Evolutionary conservation across 192 early-diverging fungal species (phyloP).

Genomic region (Rhizoclosmatium sp.): DNA sequence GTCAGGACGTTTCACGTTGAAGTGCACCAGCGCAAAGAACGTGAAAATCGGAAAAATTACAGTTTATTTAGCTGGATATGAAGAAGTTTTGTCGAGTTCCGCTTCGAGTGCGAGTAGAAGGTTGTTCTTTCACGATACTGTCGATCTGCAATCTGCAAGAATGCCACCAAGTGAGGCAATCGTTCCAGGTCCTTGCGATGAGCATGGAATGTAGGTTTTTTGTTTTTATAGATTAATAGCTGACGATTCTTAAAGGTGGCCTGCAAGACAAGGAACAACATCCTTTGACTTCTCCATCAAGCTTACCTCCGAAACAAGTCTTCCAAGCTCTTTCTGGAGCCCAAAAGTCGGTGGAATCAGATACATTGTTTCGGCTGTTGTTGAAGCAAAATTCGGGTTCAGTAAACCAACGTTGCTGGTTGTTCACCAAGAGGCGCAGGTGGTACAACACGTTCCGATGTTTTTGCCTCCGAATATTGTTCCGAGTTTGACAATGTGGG

Average conservation of each 20-base stretch:
- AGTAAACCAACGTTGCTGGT: constrained; percentile 20
- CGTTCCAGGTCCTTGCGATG: constrained; percentile 54
- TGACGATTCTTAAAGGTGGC: constrained; percentile 28
- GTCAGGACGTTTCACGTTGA: constrained; percentile 12
- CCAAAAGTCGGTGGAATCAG: constrained; percentile 50
- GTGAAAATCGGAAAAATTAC: constrained; percentile 31
- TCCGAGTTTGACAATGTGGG: constrained; percentile 27
- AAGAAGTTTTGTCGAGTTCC: constrained; percentile 2
- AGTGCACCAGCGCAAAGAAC: background rate
- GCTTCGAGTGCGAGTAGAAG: background rate
- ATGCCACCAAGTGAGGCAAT: constrained; percentile 54
- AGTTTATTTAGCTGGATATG: constrained; percentile 32
- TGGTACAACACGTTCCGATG: constrained; percentile 44
- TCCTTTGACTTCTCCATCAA: constrained; percentile 45
- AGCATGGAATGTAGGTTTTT: constrained; percentile 53
- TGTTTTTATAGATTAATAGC: background rate
- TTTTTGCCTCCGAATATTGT: constrained; percentile 18
- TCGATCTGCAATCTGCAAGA: constrained; percentile 41
- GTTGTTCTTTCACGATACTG: constrained; percentile 42
- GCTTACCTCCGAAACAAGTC: constrained; percentile 24
- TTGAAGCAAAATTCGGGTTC: constrained; percentile 44
- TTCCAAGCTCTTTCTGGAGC: constrained; percentile 56
- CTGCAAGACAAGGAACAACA: constrained; percentile 47
- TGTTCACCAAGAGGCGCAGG: constrained; percentile 36
- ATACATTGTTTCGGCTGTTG: constrained; percentile 51